phyloP scores from a whole-genome alignment of 2,329 filamentous ascomycete genomes.

The Sclerotinia sclerotiorum region DNA sequence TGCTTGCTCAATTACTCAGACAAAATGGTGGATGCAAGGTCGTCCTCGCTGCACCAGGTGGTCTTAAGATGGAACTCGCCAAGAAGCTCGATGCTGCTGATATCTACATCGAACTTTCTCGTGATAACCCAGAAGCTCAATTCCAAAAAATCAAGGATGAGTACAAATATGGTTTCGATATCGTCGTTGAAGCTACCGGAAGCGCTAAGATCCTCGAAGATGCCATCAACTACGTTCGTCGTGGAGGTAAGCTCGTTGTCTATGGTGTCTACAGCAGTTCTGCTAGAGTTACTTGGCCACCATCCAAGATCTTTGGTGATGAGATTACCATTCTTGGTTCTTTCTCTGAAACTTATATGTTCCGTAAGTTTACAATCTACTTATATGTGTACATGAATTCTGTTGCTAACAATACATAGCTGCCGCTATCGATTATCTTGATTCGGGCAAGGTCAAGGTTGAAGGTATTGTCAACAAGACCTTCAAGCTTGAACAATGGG shows the following conservation, averaged over 20 bases:
- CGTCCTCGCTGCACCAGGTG: constrained; percentile 66
- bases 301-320: constrained; percentile 66
- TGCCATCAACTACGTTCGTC: constrained; percentile 68
- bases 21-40: constrained; percentile 71
- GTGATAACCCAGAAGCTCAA: constrained; percentile 55
- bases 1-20: constrained; percentile 50
- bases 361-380: constrained; percentile 48
- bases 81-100: constrained; percentile 56
- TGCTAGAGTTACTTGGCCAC: constrained; percentile 65
- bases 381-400: background rate
- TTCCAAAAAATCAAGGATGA: constrained; percentile 61
- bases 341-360: constrained; percentile 73
- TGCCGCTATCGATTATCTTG: constrained; percentile 55
- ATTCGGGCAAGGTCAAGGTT: constrained; percentile 61
- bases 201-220: constrained; percentile 68
- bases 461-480: constrained; percentile 71
- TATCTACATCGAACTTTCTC: constrained; percentile 54
- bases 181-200: constrained; percentile 46
- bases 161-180: constrained; percentile 70
- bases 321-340: constrained; percentile 73
- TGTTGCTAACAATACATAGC: constrained; percentile 45
- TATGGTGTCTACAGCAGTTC: constrained; percentile 66
- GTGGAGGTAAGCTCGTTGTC: constrained; percentile 64
- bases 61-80: constrained; percentile 70
- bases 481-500: constrained; percentile 72